Evolutionary conservation across 495 filamentous ascomycete genomes (phyloP).

Genomic region (Geoglossum glabrum): DNA sequence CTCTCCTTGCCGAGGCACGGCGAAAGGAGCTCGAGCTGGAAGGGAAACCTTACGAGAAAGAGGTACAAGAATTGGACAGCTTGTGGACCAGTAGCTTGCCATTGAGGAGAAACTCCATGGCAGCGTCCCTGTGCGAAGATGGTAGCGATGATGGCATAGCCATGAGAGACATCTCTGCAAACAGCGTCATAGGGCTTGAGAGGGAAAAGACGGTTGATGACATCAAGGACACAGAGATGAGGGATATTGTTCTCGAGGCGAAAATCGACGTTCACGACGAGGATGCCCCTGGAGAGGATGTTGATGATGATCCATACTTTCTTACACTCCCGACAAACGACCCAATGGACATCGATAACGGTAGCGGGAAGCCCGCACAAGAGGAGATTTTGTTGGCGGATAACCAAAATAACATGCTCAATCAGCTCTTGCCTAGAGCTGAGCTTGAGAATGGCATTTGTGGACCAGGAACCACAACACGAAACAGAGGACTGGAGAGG

Average conservation of each 20-base stretch:
- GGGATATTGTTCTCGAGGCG: background rate
- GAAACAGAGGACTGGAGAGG: background rate
- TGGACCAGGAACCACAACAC: background rate
- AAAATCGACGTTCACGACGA: constrained; percentile 12
- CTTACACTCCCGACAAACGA: constrained; percentile 14
- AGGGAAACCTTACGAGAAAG: constrained; percentile 44
- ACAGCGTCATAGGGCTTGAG: background rate
- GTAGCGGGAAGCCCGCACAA: background rate
- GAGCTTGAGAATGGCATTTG: background rate
- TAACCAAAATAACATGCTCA: background rate
- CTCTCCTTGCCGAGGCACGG: constrained; percentile 52
- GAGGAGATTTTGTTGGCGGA: background rate
- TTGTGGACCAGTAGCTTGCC: constrained; percentile 35
- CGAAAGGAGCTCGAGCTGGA: constrained; percentile 62
- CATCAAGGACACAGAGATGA: constrained; percentile 3
- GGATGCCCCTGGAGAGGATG: constrained; percentile 13
- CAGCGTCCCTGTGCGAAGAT: constrained; percentile 10
- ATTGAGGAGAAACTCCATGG: constrained; percentile 22
- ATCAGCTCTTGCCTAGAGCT: background rate
- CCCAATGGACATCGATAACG: constrained; percentile 8
- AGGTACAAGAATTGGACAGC: constrained; percentile 50
- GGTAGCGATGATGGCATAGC: background rate
- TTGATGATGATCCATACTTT: constrained; percentile 7
- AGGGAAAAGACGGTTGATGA: background rate
- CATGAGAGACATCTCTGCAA: background rate